phyloP scores from a whole-genome alignment of 306 rosid genomes.

The Trichosanthes truncata region DNA sequence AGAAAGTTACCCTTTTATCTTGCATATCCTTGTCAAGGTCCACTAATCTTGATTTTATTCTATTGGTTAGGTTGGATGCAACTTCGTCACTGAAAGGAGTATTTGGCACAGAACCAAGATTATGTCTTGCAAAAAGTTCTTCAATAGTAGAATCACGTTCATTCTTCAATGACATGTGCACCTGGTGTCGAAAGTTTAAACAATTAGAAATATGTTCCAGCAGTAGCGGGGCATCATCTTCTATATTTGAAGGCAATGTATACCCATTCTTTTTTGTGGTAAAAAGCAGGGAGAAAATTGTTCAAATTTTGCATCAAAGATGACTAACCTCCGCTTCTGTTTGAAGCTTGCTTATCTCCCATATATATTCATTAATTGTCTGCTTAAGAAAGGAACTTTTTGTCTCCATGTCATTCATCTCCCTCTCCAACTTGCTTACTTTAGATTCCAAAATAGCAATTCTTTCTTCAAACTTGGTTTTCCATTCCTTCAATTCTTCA shows the following conservation, averaged over 20 bases:
- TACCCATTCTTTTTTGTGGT: neutral
- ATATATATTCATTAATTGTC: constrained; percentile 26
- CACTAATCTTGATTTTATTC: constrained; percentile 51
- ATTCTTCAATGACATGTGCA: constrained; percentile 53
- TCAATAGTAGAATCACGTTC: constrained; percentile 66
- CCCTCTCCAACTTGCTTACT: constrained; percentile 66
- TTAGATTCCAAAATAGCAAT: constrained; percentile 42
- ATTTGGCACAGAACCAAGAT: constrained; percentile 66
- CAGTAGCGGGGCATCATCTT: neutral
- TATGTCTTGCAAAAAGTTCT: constrained; percentile 41
- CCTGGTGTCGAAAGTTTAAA: constrained; percentile 44
- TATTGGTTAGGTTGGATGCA: constrained; percentile 51
- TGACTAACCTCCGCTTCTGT: constrained; percentile 67
- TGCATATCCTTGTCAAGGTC: constrained; percentile 68
- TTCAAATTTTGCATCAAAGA: constrained; percentile 10
- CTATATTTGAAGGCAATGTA: neutral
- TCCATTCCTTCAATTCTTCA: constrained; percentile 86
- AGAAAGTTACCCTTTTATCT: constrained; percentile 55
- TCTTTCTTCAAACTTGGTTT: constrained; percentile 68
- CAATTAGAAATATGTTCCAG: constrained; percentile 15
- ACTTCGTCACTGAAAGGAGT: constrained; percentile 57
- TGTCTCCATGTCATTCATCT: constrained; percentile 37
- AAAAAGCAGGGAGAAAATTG: constrained; percentile 13
- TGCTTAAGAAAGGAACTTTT: constrained; percentile 31
- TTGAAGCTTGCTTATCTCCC: constrained; percentile 70